Base-by-base conservation (phyloP, 2,329 filamentous ascomycete species). In the Didymellaceae sp. region DNA sequence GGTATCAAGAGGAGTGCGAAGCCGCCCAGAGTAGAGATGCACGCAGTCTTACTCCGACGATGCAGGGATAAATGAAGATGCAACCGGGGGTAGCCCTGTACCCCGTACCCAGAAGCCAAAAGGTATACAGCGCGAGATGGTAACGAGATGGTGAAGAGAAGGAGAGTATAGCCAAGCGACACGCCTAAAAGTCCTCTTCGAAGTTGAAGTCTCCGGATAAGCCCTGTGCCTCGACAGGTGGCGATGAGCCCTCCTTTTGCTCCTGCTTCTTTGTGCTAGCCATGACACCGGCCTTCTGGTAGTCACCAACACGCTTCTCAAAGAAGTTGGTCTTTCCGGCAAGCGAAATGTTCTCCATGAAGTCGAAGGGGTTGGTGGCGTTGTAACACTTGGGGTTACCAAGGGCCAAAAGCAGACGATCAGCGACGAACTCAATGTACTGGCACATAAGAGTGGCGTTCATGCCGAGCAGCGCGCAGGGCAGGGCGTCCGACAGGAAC, bases 321-420 rank as follows among this genome's bases (percentile, higher is more conserved):
- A 99, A 99, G 86, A 99, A 99, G 86, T 99, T 99, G 75, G 94
- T 99, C 89, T 99, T 99, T 78, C 94, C 94, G 43, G 91, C 90
- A 9, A 99, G 85, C 17, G 94, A 97, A 77, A 99, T 99, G 80
- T 96, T 97, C 84, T 99, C 94, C 94, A 99, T 99, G 78, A 99
- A 99, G 83, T 99, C 94, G 75, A 99, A 99, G 74, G 94, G 94
- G 81, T 99, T 99, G 75, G 87, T 85, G 20, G 88, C 82, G 73
- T 94, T 90, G 86, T 96, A 99, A 68, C 89, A 82, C 83, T 97
- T 97, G 67, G 89, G 84, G 77, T 97, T 97, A 70, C 94, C 94
- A 37, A 99, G 89, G 24, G 94, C 87, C 52, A 97, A 81, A 26
- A 99, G 85, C 26, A 99, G 88, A 66, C 94, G 90, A 76, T 99